Base-by-base conservation (phyloP, 2,329 filamentous ascomycete species). In the Diaporthe eres region DNA sequence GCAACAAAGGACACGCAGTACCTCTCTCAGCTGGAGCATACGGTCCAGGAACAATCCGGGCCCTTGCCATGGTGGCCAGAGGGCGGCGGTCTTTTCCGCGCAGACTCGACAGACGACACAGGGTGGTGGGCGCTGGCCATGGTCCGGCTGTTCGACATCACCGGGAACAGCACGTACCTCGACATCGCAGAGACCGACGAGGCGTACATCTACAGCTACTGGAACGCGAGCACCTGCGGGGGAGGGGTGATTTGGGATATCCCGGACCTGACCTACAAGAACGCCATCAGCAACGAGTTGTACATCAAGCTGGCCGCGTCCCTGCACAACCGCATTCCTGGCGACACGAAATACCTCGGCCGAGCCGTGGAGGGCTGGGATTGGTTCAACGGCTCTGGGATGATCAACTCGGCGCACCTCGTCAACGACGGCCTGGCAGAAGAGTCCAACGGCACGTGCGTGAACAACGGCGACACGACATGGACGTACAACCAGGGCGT, bases 41-140 rank as follows among this genome's bases (percentile, higher is more conserved):
- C 83, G 22, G 80, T 86, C 68, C 68, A 83, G 2, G 78, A 76
- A n/a, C 84, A 86, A 73, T 79, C 81, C 13, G 80, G 76, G 8
- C 82, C 83, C 3, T 74, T 85, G 6, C 58, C 76, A 0, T 83
- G 83, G 81, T 85, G 83, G 83, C 82, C 84, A 0, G 78, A 83
- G 53, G 84, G 84, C 22, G 81, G 78, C 19, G 85, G 85, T 28
- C 78, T 83, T 53, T 86, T 86, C 77, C 83, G 84, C 53, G 84
- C 82, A 25, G 83, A 85, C 71, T 83, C 82, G 71, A 86, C 85
- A 77, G 91, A 92, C 77, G 91, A 92, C 79, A 88, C 90, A 80
- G 87, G 89, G n/a, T 92, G 91, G 91, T 92, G 91, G 91, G 90
- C 87, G 13, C 85, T 92, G 75, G 90, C 85, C 25, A 88, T 90